These are phyloP conservation scores for Nannizzia gypsea DNA, from an alignment of 2,329 filamentous ascomycete species.

Conservation along the genomic window DNA sequence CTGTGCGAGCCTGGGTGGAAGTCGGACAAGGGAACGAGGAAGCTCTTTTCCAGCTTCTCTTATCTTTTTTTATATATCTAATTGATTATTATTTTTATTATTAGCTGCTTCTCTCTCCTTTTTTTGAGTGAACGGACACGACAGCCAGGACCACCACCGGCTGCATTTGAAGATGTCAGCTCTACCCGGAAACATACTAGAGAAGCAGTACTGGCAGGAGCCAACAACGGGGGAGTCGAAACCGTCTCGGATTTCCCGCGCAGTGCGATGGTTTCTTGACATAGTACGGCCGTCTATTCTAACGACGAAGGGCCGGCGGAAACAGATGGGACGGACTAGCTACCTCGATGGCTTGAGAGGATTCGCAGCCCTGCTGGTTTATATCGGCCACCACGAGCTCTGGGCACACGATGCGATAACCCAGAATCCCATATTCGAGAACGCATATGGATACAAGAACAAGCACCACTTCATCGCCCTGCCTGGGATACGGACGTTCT, in stretches of 20 bases:
- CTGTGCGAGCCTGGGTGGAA: background rate
- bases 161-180: background rate
- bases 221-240: conserved; percentile 2
- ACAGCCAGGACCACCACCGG: background rate
- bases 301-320: background rate
- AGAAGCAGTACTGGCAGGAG: conserved; percentile 17
- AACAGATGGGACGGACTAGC: conserved; percentile 12
- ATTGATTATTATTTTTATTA: too few species aligned
- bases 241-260: conserved; percentile 4
- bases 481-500: conserved; percentile 17
- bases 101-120: background rate
- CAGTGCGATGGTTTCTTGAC: conserved; percentile 14
- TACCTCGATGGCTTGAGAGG: conserved; percentile 21
- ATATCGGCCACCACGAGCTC: conserved; percentile 6
- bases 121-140: background rate
- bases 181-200: conserved; percentile 14
- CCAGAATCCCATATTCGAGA: conserved; percentile 1
- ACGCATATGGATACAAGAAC: conserved; percentile 11
- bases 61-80: too few species aligned
- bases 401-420: conserved; percentile 1
- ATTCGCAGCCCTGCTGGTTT: conserved; percentile 17
- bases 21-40: background rate
- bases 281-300: conserved; percentile 11
- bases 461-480: conserved; percentile 11
- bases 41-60: background rate